Evolutionary conservation across 2,329 filamentous ascomycete genomes (phyloP), one percentile per base, ranked within the genome.

Genomic region (Stachybotrys chlorohalonatus): DNA sequence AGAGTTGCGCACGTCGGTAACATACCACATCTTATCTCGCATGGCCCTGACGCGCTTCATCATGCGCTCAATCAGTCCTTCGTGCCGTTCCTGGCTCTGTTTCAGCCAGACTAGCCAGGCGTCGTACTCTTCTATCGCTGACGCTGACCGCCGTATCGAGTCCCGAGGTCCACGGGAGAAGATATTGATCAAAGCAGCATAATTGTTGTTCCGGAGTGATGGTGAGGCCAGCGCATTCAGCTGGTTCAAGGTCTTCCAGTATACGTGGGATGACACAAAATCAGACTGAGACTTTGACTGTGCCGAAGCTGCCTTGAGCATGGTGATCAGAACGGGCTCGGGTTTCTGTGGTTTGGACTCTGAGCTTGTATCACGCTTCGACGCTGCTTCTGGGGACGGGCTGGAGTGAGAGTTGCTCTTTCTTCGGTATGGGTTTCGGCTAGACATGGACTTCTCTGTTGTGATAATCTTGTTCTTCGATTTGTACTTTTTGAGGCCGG

Each of bases 21-120:
- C 89, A 68, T 95, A 99, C 94, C 94, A 99, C 89, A 97, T 96
- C 76, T 97, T 97, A 68, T 96, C 89, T 47, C 94, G 84, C 46
- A 96, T 78, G 24, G 87, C 85, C 55, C 85, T 83, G 45, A 94
- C 78, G 6, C 83, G 83, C 56, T 79, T 78, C 78, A 90, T 87
- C 82, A 90, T 89, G 6, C 83, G 78, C 47, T 90, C 86, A 42
- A 92, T 85, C 11, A 84, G 80, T 3, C 79, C 80, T 62, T 93
- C 89, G 51, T 91, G 85, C 3, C 87, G 82, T 63, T 90, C 87
- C 63, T 93, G 85, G 30, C 86, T 90, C 61, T 90, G 88, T 64
- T 90, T 90, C 17, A 95, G 78, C 82, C 87, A 91, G 11, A 92
- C 83, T 36, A 93, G 82, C 87, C 87, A 90, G 4, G 86, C 86